Evolutionary conservation across 2,329 filamentous ascomycete genomes (phyloP).

Genomic region (Pseudopyrenochaeta lycopersici): DNA sequence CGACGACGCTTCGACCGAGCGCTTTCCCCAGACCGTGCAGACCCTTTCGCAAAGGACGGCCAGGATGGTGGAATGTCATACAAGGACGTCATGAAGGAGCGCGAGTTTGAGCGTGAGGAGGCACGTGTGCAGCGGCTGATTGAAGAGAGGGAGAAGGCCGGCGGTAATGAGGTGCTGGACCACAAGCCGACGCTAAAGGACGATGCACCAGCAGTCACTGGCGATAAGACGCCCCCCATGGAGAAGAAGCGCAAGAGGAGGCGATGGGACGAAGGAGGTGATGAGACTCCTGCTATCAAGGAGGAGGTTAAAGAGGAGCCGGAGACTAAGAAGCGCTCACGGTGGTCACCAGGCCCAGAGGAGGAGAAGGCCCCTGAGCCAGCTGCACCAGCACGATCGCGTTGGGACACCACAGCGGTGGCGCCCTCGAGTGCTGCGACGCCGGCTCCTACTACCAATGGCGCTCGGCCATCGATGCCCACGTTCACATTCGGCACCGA

Average conservation of each 20-base stretch:
- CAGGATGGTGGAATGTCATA: slow-evolving; percentile 82
- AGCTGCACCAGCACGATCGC: slow-evolving; percentile 39
- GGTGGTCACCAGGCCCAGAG: slow-evolving; percentile 75
- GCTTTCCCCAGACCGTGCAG: slow-evolving; percentile 84
- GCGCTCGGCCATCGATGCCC: slow-evolving; percentile 43
- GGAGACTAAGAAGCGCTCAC: slow-evolving; percentile 67
- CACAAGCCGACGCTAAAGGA: slow-evolving; percentile 79
- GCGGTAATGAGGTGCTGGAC: slow-evolving; percentile 68
- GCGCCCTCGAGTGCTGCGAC: slow-evolving; percentile 32
- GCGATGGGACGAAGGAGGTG: slow-evolving; percentile 83
- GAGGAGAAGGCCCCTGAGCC: slow-evolving; percentile 67
- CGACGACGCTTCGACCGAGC: slow-evolving; percentile 88
- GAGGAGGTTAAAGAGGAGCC: slow-evolving; percentile 29
- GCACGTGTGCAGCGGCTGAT: slow-evolving; percentile 84
- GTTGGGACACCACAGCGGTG: slow-evolving; percentile 46
- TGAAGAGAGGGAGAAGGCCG: slow-evolving; percentile 73
- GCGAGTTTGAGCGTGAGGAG: slow-evolving; percentile 93
- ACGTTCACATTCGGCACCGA: slow-evolving; percentile 80
- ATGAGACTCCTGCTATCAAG: slow-evolving; percentile 39
- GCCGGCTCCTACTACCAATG: slow-evolving; percentile 34
- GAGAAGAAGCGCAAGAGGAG: slow-evolving; percentile 76
- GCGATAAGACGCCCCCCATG: slow-evolving; percentile 73
- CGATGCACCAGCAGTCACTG: slow-evolving; percentile 71
- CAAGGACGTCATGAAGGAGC: slow-evolving; percentile 86
- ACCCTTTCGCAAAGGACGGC: slow-evolving; percentile 82